Percentiles rank a stretch among this genome's conserved stretches.
Conservation (phyloP, 2,329 filamentous ascomycete genomes). For the Monosporascus sp. region DNA sequence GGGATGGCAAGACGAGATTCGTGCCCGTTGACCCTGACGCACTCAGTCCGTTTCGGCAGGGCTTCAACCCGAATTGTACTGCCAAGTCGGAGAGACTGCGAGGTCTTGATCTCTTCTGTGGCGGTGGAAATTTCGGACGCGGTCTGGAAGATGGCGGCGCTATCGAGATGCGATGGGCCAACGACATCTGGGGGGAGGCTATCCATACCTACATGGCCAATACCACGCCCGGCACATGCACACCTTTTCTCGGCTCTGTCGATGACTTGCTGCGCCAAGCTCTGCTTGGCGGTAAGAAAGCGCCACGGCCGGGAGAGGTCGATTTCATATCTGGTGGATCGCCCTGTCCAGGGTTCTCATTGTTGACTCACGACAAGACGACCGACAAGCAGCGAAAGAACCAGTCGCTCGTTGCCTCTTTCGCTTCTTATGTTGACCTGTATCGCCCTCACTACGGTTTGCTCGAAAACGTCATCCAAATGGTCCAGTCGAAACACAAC, state of each 20-base stretch:
- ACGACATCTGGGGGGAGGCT: slow-evolving; percentile 60
- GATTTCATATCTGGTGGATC: slow-evolving; percentile 68
- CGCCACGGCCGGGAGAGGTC: slow-evolving; percentile 58
- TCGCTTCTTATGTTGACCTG: slow-evolving; percentile 68
- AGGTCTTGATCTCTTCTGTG: slow-evolving; percentile 71
- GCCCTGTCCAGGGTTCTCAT: slow-evolving; percentile 73
- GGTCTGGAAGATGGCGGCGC: slow-evolving; percentile 68
- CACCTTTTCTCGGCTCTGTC: slow-evolving; percentile 64
- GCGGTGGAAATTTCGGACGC: slow-evolving; percentile 71
- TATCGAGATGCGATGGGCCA: slow-evolving; percentile 59
- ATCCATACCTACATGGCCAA: slow-evolving; percentile 74
- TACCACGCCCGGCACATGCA: slow-evolving; percentile 33
- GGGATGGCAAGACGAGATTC: slow-evolving; percentile 15
- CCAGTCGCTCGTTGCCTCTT: slow-evolving; percentile 71
- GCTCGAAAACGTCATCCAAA: slow-evolving; percentile 70
- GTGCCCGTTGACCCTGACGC: slow-evolving; percentile 28
- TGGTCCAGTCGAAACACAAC: slow-evolving; percentile 46
- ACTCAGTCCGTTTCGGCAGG: slow-evolving; percentile 43
- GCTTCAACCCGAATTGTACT: slow-evolving; percentile 42
- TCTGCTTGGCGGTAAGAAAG: slow-evolving; percentile 42
- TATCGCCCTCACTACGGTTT: slow-evolving; percentile 71
- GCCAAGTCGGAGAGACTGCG: slow-evolving; percentile 35
- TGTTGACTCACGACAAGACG: slow-evolving; percentile 52
- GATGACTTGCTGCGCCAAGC: slow-evolving; percentile 59
- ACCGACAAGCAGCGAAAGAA: slow-evolving; percentile 58